Base-by-base conservation (phyloP, 495 filamentous ascomycete genomes). In the Talaromyces ruber region DNA sequence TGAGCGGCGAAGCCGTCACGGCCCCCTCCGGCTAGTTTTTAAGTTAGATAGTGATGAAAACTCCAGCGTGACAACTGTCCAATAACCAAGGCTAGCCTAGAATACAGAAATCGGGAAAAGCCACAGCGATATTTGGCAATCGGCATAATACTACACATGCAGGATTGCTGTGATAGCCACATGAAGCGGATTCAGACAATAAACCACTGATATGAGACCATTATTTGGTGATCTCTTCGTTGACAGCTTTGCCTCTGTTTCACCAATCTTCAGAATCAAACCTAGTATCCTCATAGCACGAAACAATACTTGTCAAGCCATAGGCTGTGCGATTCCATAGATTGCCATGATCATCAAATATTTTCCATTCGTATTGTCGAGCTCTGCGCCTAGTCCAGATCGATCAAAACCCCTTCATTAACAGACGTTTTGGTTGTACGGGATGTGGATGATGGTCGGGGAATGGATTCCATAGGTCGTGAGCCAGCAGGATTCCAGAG, bases 1-100 rank as follows among this genome's bases (percentile, higher is more conserved):
- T 81, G 45, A 72, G 69, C 30, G 76, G 76, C 64, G 72, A 75
- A 59, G 71, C 66, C 60, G 68, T 60, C 28, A 29, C 59, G 9
- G 43, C 39, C 32, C 43, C 59, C 18, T 37, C 59, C 50, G 28
- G 59, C 29, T 60, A 60, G 30, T 26, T 52, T 26, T 25, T 11
- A 26, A 26, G 21, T 24, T 53, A 22, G 50, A 53, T 28, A 53
- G 28, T 53, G 26, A 12, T 57, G 43, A 54, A 54, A 28, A 24
- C 6, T 21, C 39, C n/a, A 22, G 43, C 7, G 43, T 21, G 43
- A 11, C 43, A 47, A 21, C 7, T 47, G n/a, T 47, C 21, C 43
- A 47, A 22, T 6, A 47, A 47, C 18, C 18, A 47, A 11, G 18
- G n/a, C n/a, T 21, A 21, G 43, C 21, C n/a, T 21, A 7, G 12